phyloP scores from a whole-genome alignment of 345 rosid genomes.

The sweet orange (Citrus sinensis) region DNA sequence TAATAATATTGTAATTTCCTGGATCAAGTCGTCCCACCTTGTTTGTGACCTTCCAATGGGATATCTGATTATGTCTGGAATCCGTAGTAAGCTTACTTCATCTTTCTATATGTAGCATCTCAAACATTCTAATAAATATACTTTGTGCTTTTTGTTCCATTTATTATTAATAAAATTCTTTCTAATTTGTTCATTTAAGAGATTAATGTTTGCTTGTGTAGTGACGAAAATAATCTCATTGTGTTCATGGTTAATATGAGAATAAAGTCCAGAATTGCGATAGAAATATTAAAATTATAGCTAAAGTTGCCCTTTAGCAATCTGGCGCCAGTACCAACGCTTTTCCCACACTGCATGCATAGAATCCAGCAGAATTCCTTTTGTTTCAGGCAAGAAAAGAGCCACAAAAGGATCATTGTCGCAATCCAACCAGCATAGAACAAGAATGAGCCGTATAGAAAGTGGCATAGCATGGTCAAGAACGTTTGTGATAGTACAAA shows the following conservation, averaged over 20 bases:
- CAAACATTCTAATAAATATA: no score
- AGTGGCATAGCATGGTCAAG: constrained; percentile 57
- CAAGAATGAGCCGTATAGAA: constrained; percentile 53
- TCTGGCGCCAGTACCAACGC: constrained; percentile 68
- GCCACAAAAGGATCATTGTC: constrained; percentile 45
- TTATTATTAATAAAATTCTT: no score
- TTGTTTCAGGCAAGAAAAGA: constrained; percentile 60
- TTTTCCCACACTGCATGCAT: constrained; percentile 54
- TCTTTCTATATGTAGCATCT: no score
- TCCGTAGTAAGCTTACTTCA: no score
- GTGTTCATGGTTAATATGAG: background rate
- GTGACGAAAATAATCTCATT: background rate
- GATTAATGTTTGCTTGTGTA: background rate
- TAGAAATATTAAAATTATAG: background rate
- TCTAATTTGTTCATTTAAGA: background rate
- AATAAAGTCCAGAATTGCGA: background rate
- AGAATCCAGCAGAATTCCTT: constrained; percentile 54
- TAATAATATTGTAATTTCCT: background rate
- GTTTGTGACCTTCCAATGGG: background rate
- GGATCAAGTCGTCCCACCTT: background rate
- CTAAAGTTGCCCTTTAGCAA: constrained; percentile 16
- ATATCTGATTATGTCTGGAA: no score
- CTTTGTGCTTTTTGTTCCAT: no score
- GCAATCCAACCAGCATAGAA: constrained; percentile 61
- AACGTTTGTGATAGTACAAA: constrained; percentile 57